phyloP scores from a whole-genome alignment of 2,329 filamentous ascomycete genomes.

The Metarhizium anisopliae region DNA sequence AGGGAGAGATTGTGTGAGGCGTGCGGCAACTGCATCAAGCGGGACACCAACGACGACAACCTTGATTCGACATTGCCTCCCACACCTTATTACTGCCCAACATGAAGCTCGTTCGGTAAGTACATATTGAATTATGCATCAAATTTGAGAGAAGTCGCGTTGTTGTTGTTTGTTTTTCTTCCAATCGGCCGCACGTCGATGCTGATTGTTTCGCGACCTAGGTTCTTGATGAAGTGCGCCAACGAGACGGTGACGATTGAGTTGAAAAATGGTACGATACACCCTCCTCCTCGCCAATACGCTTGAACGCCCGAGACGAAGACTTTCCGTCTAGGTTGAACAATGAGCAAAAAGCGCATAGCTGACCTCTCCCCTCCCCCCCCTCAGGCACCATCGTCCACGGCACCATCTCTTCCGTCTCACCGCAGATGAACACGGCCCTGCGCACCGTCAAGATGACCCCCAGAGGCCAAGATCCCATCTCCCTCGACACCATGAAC shows the following conservation, averaged over 20 bases:
- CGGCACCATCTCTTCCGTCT: conserved; percentile 93
- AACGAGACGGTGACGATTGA: conserved; percentile 99
- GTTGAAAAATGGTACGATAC: conserved; percentile 78
- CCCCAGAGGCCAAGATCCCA: conserved; percentile 73
- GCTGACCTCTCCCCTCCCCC: neutral
- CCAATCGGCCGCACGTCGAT: conserved; percentile 8
- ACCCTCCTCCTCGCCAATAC: neutral
- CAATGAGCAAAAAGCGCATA: conserved; percentile 4
- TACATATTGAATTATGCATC: neutral
- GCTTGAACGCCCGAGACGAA: neutral
- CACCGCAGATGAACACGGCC: conserved; percentile 97
- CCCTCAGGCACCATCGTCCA: conserved; percentile 79
- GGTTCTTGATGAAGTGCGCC: conserved; percentile 98
- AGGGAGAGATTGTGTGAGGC: neutral
- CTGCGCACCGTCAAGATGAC: conserved; percentile 97
- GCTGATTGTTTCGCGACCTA: conserved; percentile 27
- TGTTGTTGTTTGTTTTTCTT: no score
- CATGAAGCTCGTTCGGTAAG: conserved; percentile 97
- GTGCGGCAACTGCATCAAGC: neutral
- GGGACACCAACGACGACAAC: neutral
- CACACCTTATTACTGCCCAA: conserved; percentile 29
- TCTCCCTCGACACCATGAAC: conserved; percentile 90
- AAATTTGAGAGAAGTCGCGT: neutral
- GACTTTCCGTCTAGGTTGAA: neutral
- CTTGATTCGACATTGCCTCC: neutral